Evolutionary conservation across 2,329 filamentous ascomycete genomes (phyloP).

Genomic region (Botrytis pseudocinerea): DNA sequence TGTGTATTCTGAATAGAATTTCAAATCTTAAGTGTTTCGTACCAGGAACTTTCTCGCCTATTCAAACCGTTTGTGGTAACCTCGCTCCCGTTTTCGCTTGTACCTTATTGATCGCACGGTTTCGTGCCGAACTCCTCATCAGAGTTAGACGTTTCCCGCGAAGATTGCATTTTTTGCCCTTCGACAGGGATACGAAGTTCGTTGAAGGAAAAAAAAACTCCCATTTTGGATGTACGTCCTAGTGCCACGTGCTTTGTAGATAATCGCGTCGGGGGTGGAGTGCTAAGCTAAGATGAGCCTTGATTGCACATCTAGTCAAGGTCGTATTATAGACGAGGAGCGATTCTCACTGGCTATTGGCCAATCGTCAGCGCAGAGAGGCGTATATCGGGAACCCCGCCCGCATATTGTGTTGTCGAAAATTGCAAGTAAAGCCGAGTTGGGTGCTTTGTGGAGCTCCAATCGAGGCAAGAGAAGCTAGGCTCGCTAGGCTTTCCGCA

Average conservation of each 20-base stretch:
- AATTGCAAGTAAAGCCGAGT: too few species aligned
- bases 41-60: not conserved
- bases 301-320: not conserved
- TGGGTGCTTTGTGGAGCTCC: not conserved
- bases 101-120: not conserved
- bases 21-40: not conserved
- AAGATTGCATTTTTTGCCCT: not conserved
- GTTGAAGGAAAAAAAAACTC: not conserved
- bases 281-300: not conserved
- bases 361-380: not conserved
- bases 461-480: not conserved
- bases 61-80: not conserved
- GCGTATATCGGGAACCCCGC: not conserved
- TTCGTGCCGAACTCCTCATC: not conserved
- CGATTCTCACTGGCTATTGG: not conserved
- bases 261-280: not conserved
- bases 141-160: not conserved
- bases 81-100: not conserved
- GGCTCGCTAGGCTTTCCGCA: not conserved
- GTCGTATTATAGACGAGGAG: not conserved
- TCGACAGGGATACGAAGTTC: not conserved
- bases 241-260: not conserved
- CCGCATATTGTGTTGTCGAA: not conserved
- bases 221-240: not conserved
- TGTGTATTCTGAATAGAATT: not conserved